phyloP scores from a whole-genome alignment of 2,329 filamentous ascomycete species.

The Erysiphe neolycopersici region DNA sequence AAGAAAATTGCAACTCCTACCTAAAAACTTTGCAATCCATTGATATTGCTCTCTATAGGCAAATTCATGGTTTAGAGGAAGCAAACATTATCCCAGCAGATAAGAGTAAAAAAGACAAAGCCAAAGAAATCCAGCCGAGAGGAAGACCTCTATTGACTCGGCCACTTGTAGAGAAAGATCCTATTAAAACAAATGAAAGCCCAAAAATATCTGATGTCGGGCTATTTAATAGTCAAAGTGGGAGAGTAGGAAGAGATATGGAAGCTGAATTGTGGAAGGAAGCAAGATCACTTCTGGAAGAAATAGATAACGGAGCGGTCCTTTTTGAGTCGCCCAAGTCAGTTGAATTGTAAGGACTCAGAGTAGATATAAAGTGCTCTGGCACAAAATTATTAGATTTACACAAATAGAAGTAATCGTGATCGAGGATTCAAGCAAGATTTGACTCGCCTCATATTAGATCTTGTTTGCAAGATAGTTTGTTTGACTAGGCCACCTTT shows the following conservation, averaged over 20 bases:
- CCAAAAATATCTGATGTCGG: slow-evolving; percentile 46
- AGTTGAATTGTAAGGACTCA: no score
- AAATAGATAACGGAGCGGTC: slow-evolving; percentile 4
- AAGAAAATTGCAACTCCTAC: slow-evolving; percentile 36
- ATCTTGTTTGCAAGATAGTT: no score
- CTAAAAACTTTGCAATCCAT: slow-evolving; percentile 47
- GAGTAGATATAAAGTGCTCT: no score
- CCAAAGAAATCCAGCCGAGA: background rate
- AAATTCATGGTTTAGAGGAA: slow-evolving; percentile 60
- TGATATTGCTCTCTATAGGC: slow-evolving; percentile 45
- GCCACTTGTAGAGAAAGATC: slow-evolving; percentile 1
- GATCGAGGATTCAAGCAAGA: no score
- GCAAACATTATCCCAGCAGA: slow-evolving; percentile 37
- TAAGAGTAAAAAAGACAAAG: slow-evolving; percentile 7
- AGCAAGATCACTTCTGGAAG: slow-evolving; percentile 26
- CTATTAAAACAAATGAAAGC: slow-evolving; percentile 16
- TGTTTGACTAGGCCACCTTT: no score
- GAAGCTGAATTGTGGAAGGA: slow-evolving; percentile 54
- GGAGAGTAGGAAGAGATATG: slow-evolving; percentile 58
- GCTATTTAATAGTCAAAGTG: slow-evolving; percentile 66
- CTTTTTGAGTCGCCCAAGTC: no score
- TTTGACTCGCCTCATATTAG: no score
- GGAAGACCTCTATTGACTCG: background rate
- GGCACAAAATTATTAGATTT: no score
- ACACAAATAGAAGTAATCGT: no score